phyloP scores from a whole-genome alignment of 805 yeast species.

The Metschnikowia proteae region DNA sequence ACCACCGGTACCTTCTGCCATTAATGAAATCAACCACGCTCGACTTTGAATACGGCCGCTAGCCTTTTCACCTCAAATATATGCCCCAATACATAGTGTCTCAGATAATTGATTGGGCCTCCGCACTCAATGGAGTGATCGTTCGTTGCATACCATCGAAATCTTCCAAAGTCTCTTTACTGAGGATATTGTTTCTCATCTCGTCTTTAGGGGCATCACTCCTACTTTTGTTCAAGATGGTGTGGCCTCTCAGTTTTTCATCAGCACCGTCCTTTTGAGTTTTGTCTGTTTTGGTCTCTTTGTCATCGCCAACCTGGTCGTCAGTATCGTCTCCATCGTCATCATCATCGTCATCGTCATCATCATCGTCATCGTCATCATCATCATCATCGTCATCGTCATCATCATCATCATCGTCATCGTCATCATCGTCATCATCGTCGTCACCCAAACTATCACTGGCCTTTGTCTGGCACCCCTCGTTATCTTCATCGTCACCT shows the following conservation, averaged over 20 bases:
- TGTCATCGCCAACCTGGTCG: not conserved
- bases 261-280: not conserved
- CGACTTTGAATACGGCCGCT: not conserved
- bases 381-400: conserved; percentile 37
- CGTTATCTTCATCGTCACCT: conserved; percentile 13
- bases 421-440: conserved; percentile 33
- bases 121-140: conserved; percentile 15
- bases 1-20: conserved; percentile 9
- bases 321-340: conserved; percentile 11
- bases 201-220: not conserved
- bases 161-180: conserved; percentile 7
- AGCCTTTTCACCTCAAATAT: not conserved
- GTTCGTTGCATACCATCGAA: conserved; percentile 13
- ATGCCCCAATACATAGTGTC: not conserved
- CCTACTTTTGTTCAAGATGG: not conserved
- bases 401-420: conserved; percentile 30
- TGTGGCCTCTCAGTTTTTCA: not conserved
- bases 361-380: conserved; percentile 37
- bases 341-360: conserved; percentile 36
- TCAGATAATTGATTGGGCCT: conserved; percentile 16
- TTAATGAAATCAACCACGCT: not conserved
- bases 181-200: conserved; percentile 1
- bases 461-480: conserved; percentile 8
- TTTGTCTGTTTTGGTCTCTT: not conserved
- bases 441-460: conserved; percentile 27